These are phyloP conservation scores for Dothidotthia symphoricarpi DNA, from an alignment of 2,329 filamentous ascomycete species.

Conservation along the genomic window DNA sequence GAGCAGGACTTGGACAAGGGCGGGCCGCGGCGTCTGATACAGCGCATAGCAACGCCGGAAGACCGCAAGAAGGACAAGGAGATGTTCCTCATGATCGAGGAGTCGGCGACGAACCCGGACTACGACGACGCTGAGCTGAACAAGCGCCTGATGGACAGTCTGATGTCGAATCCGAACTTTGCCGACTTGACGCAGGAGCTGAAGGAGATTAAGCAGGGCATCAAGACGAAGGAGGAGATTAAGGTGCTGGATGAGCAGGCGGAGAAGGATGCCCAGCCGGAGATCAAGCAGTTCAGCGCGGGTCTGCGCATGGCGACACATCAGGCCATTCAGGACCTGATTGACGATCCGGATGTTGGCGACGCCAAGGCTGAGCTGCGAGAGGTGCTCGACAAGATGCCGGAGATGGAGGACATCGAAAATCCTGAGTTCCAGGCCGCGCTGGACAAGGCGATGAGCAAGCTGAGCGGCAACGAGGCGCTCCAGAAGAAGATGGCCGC, in stretches of 20 bases:
- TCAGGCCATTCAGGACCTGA: constrained; percentile 23
- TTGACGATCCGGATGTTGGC: constrained; percentile 31
- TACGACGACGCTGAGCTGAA: constrained; percentile 31
- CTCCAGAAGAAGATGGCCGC: constrained; percentile 23
- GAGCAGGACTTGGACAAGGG: constrained; percentile 31
- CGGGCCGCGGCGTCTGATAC: constrained; percentile 22
- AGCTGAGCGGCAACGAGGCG: constrained; percentile 20
- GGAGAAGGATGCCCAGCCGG: constrained; percentile 12
- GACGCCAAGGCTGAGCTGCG: constrained; percentile 22
- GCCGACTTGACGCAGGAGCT: constrained; percentile 28
- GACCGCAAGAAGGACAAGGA: constrained; percentile 24
- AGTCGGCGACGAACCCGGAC: constrained; percentile 22
- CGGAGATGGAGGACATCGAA: constrained; percentile 19
- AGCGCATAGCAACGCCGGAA: constrained; percentile 23
- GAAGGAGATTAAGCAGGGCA: constrained; percentile 25
- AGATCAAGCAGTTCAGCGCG: constrained; percentile 17
- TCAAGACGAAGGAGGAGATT: constrained; percentile 13
- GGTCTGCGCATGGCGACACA: constrained; percentile 19
- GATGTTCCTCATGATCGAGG: constrained; percentile 24
- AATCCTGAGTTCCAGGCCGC: constrained; percentile 22
- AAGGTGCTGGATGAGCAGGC: constrained; percentile 2
- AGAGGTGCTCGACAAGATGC: constrained; percentile 24
- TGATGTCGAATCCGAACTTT: constrained; percentile 34
- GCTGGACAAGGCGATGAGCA: constrained; percentile 21
- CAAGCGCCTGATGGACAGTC: constrained; percentile 24